Evolutionary conservation across 2,329 filamentous ascomycete species (phyloP), one percentile per base, ranked within the genome.

Genomic region (Endoconidiophora polonica): DNA sequence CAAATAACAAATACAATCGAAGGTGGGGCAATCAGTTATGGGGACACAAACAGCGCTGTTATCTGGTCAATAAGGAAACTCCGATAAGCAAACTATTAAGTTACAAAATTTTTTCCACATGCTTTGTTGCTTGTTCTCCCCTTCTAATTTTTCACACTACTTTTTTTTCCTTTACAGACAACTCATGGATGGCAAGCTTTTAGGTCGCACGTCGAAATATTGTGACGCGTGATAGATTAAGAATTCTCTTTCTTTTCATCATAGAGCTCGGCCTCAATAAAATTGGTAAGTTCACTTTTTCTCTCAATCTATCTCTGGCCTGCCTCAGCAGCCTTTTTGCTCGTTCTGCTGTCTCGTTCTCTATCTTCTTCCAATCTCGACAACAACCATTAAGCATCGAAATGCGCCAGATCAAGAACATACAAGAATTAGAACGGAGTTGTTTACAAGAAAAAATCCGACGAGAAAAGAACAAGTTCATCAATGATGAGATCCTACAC

Each of bases 401-500:
- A 33, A 33, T 33, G 29, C 7, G 4, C 12, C 9, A 12, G 12
- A 33, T 33, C 29, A 33, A 33, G 29, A 33, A 33, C 9, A 33
- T 12, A 33, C 29, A 33, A 12, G 12, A 33, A 33, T 12, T 33
- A 12, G 29, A 12, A 33, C 29, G 1, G 29, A 33, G 12, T 12
- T 1, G 7, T 33, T 12, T 3, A 33, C 3, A 33, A 12, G 29
- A 12, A 16, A 23, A 36, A 18, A 16, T 23, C 16, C 24, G 33
- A 16, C 6, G 26, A 16, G 12, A 43, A 48, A 3, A 33, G 29
- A 33, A 33, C 29, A 33, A 33, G 29, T 33, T 33, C 29, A 54
- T 52, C 54, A 49, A 65, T 65, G 63, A 65, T 66, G 62, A 65
- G 57, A 61, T 62, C 62, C 60, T 61, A 59, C 51, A 52, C 50